phyloP scores from a whole-genome alignment of 2,329 filamentous ascomycete genomes.

The Zelopaecilomyces penicillatus region DNA sequence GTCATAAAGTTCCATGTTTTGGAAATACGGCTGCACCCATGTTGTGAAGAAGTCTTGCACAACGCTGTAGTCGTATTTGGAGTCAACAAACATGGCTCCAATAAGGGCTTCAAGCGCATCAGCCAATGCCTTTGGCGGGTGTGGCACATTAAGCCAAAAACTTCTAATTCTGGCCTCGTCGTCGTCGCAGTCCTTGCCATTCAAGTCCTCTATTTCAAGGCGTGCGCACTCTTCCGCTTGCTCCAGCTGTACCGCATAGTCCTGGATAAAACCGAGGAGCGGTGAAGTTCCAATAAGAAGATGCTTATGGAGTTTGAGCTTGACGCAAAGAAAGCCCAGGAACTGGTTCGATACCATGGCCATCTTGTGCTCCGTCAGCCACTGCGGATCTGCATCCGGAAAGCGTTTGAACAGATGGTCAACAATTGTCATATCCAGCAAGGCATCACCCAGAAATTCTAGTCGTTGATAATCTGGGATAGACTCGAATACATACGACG shows the following conservation, averaged over 20 bases:
- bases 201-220: conserved; percentile 15
- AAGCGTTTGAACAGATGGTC: conserved; percentile 72
- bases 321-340: conserved; percentile 70
- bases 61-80: conserved; percentile 63
- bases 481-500: conserved; percentile 73
- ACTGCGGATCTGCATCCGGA: conserved; percentile 79
- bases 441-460: conserved; percentile 83
- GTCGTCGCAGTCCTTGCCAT: background rate
- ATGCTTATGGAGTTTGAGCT: conserved; percentile 68
- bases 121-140: conserved; percentile 66
- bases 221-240: conserved; percentile 34
- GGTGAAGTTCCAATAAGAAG: conserved; percentile 46
- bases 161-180: background rate
- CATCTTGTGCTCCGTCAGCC: conserved; percentile 98
- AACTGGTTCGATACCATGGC: conserved; percentile 99
- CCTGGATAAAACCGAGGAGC: conserved; percentile 35
- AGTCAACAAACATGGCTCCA: conserved; percentile 87
- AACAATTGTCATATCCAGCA: conserved; percentile 80
- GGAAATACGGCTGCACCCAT: conserved; percentile 70
- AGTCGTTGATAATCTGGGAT: conserved; percentile 84
- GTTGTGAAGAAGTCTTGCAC: conserved; percentile 71
- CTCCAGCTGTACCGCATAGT: conserved; percentile 51
- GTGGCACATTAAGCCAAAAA: conserved; percentile 59
- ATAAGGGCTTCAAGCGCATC: conserved; percentile 86
- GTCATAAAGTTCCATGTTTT: conserved; percentile 81